Conservation (phyloP, 495 filamentous ascomycete genomes). For the Evernia prunastri region DNA sequence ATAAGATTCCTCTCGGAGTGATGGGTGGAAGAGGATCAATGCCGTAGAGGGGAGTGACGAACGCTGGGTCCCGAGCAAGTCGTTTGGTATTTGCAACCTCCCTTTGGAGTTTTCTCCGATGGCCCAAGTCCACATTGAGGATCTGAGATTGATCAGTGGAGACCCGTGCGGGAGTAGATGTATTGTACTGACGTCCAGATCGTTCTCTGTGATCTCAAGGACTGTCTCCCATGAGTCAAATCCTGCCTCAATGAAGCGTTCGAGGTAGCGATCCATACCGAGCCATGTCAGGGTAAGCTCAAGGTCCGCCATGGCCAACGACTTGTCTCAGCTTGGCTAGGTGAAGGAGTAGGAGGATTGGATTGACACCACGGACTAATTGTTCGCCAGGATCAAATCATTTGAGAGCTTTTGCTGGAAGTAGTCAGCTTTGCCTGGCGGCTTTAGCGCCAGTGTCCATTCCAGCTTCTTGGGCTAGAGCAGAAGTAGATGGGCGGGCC, state of each 20-base stretch:
- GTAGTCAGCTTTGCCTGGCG: not conserved
- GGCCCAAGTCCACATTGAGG: slow-evolving; percentile 24
- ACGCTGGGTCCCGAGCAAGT: slow-evolving; percentile 2
- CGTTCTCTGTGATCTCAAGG: slow-evolving; percentile 71
- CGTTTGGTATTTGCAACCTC: slow-evolving; percentile 24
- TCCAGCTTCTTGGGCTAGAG: not conserved
- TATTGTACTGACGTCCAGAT: slow-evolving; percentile 49
- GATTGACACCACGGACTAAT: not conserved
- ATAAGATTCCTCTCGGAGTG: not conserved
- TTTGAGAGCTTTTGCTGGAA: not conserved
- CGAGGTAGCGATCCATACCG: slow-evolving; percentile 66
- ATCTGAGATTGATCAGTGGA: slow-evolving; percentile 10
- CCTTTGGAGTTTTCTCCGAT: slow-evolving; percentile 26
- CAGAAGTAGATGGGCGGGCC: not conserved
- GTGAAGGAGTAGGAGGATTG: not conserved
- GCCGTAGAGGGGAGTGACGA: slow-evolving; percentile 11
- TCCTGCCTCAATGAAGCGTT: slow-evolving; percentile 62
- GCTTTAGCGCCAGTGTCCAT: not conserved
- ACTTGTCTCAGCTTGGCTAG: not conserved
- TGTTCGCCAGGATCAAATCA: not conserved
- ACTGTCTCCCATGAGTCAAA: slow-evolving; percentile 79
- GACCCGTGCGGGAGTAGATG: not conserved
- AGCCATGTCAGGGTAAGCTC: slow-evolving; percentile 57
- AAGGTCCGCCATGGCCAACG: slow-evolving; percentile 47
- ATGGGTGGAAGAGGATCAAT: not conserved